Evolutionary conservation across 129 eudicot genomes (phyloP).

Genomic region (Flaveria linearis): DNA sequence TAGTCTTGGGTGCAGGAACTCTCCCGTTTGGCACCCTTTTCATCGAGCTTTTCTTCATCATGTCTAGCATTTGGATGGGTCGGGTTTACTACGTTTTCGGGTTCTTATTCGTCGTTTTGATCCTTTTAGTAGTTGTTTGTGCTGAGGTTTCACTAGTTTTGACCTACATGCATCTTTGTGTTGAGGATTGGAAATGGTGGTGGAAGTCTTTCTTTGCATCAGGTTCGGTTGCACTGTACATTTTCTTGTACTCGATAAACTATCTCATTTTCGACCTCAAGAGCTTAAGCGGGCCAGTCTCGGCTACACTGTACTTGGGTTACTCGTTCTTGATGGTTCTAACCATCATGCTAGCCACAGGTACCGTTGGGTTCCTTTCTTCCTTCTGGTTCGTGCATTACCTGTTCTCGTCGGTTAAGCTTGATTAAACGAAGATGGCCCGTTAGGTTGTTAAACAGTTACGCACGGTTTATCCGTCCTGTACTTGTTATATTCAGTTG

Average conservation of each 20-base stretch:
- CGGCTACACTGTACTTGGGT: slow-evolving; percentile 40
- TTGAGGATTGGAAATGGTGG: slow-evolving; percentile 65
- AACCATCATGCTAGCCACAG: slow-evolving; percentile 46
- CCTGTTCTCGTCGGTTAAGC: slow-evolving; percentile 47
- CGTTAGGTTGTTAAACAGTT: neutral
- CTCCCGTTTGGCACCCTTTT: slow-evolving; percentile 50
- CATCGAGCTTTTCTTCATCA: slow-evolving; percentile 47
- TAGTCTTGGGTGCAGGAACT: slow-evolving; percentile 79
- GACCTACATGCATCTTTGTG: slow-evolving; percentile 94
- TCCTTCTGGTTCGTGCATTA: slow-evolving; percentile 52
- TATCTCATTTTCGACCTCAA: slow-evolving; percentile 44
- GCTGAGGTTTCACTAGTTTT: slow-evolving; percentile 87
- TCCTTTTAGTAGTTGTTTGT: slow-evolving; percentile 55
- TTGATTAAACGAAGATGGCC: slow-evolving; percentile 38
- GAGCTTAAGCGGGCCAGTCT: slow-evolving; percentile 48
- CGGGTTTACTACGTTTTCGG: slow-evolving; percentile 47
- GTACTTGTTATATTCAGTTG: slow-evolving; percentile 25
- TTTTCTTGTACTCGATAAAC: slow-evolving; percentile 44
- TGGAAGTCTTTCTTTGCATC: slow-evolving; percentile 54
- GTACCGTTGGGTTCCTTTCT: slow-evolving; percentile 47
- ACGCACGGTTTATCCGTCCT: slow-evolving; percentile 19
- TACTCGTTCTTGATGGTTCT: slow-evolving; percentile 47
- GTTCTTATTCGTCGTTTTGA: slow-evolving; percentile 39
- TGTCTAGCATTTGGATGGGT: slow-evolving; percentile 50
- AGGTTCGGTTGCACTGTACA: slow-evolving; percentile 45